Conservation (phyloP, 2,329 filamentous ascomycete species). For the Trichophyton rubrum region DNA sequence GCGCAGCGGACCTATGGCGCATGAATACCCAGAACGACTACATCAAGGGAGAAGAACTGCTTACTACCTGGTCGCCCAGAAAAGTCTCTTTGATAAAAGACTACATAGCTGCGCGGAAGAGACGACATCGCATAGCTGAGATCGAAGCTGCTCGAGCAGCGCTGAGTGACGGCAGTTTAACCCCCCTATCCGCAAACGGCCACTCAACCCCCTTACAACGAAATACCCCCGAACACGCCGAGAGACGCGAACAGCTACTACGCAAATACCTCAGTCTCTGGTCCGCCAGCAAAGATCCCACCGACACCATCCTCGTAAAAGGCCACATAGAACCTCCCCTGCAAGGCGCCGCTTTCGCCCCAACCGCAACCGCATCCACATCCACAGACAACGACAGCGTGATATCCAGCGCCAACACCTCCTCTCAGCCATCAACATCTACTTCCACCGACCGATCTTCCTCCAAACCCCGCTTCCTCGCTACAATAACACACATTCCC, state of each 20-base stretch:
- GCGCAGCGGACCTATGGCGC: constrained; percentile 85
- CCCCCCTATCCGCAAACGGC: constrained; percentile 23
- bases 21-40: constrained; percentile 93
- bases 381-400: constrained; percentile 5
- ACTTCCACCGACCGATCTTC: constrained; percentile 13
- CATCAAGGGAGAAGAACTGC: constrained; percentile 84
- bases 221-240: constrained; percentile 20
- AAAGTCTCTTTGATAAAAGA: constrained; percentile 86
- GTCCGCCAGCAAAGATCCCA: constrained; percentile 30
- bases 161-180: constrained; percentile 29
- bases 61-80: constrained; percentile 74
- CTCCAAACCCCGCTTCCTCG: constrained; percentile 52
- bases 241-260: constrained; percentile 29
- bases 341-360: constrained; percentile 24
- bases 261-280: constrained; percentile 32
- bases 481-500: constrained; percentile 61
- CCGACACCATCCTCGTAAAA: constrained; percentile 33
- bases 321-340: constrained; percentile 34
- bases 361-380: not conserved
- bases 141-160: constrained; percentile 52
- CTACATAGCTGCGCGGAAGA: constrained; percentile 63
- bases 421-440: constrained; percentile 17
- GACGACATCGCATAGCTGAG: constrained; percentile 61
- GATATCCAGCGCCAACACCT: constrained; percentile 11
- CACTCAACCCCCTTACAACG: constrained; percentile 21